Evolutionary conservation across 2,329 filamentous ascomycete genomes (phyloP).

Genomic region (Colletotrichum trifolii): DNA sequence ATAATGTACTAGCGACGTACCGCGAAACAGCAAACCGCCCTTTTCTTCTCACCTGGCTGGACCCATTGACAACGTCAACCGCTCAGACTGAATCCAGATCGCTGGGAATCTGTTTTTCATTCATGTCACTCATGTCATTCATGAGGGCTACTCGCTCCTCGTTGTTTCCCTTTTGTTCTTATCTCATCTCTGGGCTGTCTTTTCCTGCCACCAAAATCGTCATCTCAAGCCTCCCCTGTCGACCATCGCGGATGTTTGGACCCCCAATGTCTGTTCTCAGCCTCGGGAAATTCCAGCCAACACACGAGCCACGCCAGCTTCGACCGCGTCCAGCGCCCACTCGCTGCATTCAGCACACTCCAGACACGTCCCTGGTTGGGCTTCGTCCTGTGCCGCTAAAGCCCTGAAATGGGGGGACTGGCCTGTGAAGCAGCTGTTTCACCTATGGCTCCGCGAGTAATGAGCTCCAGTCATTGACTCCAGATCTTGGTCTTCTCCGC

Average conservation of each 20-base stretch:
- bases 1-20: too few species aligned
- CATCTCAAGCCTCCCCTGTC: constrained; percentile 20
- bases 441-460: constrained; percentile 30
- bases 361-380: constrained; percentile 23
- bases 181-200: neutral
- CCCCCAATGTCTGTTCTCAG: constrained; percentile 25
- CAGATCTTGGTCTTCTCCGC: too few species aligned
- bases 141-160: neutral
- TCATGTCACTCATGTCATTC: neutral
- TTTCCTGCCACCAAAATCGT: constrained; percentile 8
- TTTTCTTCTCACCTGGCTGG: too few species aligned
- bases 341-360: constrained; percentile 31
- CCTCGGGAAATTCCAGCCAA: constrained; percentile 15
- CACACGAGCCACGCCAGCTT: constrained; percentile 24
- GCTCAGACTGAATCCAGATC: too few species aligned
- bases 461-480: constrained; percentile 4
- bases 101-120: neutral
- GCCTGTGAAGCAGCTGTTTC: constrained; percentile 30
- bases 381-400: constrained; percentile 3
- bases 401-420: neutral
- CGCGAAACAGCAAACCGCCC: too few species aligned
- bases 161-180: constrained; percentile 11
- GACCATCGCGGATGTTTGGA: constrained; percentile 17
- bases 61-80: too few species aligned
- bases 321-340: constrained; percentile 26